Evolutionary conservation across 331 rosid genomes (phyloP), one percentile per base, ranked within the genome.

Genomic region (Malus hybrid): DNA sequence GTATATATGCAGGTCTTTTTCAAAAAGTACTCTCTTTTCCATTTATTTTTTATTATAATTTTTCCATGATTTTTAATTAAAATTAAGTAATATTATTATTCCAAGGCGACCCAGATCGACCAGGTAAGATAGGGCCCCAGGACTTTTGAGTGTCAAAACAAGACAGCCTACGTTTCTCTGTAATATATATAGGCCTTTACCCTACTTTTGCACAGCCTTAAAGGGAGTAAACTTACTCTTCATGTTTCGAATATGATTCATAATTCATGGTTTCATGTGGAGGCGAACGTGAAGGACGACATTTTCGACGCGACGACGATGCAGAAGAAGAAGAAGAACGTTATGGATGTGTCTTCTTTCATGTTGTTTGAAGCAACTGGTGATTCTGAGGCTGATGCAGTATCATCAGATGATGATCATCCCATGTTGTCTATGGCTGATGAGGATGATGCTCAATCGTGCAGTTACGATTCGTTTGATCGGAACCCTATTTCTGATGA

Each of bases 361-460:
- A 69, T 86, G 39, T 84, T 76, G 30, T 81, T 90, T 56, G 99
- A 94, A 83, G 96, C 84, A 2, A 79, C 82, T 1, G 97, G 94
- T 5, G 99, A 94, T 74, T 92, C 97, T 9, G 88, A 48, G 26
- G 79, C 39, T 63, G 83, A 74, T 29, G 0, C 28, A 3, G 14
- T n/a, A 20, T n/a, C 58, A 53, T 58, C 64, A 22, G 13, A 58
- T 22, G 24, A 55, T 70, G 22, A 16, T 75, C 77, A 73, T 62
- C 20, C 55, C 61, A 61, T 55, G 10, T n/a, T 53, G 9, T 36
- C 50, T 7, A 42, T 71, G 57, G 75, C 30, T 12, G 82, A 60
- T 10, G 82, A 60, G 14, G 84, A 82, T 68, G 89, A 85, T 72
- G 86, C 84, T 10, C 84, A 80, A 15, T 82, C 80, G 1, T 77